phyloP scores from a whole-genome alignment of 78 protist species.

The Bigelowiella natans region DNA sequence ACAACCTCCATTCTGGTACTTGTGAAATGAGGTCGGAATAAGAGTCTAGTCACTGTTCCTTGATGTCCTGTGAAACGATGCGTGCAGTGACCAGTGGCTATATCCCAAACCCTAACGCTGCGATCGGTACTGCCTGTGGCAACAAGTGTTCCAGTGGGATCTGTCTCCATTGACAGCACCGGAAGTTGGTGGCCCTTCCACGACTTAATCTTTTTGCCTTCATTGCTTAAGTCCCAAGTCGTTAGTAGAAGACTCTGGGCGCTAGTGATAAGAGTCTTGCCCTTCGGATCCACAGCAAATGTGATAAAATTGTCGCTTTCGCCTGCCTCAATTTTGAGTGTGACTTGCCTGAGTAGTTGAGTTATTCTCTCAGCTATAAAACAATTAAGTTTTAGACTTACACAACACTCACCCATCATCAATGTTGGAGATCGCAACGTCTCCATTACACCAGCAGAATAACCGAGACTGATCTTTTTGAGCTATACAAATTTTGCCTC shows the following conservation, averaged over 20 bases:
- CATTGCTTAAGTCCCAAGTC: neutral
- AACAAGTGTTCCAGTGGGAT: neutral
- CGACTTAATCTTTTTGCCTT: neutral
- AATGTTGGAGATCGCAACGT: neutral
- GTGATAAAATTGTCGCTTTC: neutral
- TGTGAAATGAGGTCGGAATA: neutral
- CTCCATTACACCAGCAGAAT: neutral
- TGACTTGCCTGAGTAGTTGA: no score
- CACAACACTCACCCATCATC: neutral
- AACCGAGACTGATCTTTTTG: neutral
- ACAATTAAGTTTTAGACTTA: no score
- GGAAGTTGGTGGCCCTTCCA: neutral
- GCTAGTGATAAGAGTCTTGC: neutral
- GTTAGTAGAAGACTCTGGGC: neutral
- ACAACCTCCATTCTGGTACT: neutral
- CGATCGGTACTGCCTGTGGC: neutral
- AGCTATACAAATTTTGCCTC: neutral
- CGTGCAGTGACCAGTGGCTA: neutral
- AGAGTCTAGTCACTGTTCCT: neutral
- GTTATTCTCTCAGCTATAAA: no score
- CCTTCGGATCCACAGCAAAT: neutral
- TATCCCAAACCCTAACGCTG: neutral
- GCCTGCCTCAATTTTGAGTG: neutral
- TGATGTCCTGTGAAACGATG: neutral
- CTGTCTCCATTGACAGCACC: neutral